phyloP scores from a whole-genome alignment of 768 basidiomycete species.

The Lanmaoa rubissima region DNA sequence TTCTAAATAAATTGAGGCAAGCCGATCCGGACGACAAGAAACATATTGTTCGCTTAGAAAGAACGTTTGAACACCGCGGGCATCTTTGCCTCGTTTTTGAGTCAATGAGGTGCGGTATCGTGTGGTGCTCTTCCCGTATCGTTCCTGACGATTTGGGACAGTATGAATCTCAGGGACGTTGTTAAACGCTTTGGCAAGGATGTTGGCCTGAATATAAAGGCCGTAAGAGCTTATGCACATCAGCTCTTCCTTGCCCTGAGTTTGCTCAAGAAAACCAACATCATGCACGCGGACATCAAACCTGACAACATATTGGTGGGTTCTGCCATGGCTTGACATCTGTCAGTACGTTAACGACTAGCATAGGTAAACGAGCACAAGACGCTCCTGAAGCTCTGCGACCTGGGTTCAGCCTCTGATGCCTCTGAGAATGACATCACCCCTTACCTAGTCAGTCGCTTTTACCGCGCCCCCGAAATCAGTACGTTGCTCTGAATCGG shows the following conservation, averaged over 20 bases:
- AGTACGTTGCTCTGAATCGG: constrained; percentile 53
- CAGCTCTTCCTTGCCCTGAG: constrained; percentile 90
- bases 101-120: constrained; percentile 67
- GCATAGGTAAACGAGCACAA: constrained; percentile 91
- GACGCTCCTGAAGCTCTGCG: constrained; percentile 90
- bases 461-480: constrained; percentile 98
- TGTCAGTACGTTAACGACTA: constrained; percentile 16
- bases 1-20: constrained; percentile 80
- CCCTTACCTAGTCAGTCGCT: constrained; percentile 95
- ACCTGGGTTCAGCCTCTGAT: constrained; percentile 96
- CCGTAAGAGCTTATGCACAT: constrained; percentile 98
- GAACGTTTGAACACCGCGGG: constrained; percentile 96
- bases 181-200: constrained; percentile 99
- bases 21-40: constrained; percentile 97
- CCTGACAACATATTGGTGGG: constrained; percentile 95
- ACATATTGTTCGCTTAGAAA: constrained; percentile 88
- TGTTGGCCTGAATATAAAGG: constrained; percentile 91
- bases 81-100: constrained; percentile 97
- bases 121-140: constrained; percentile 4
- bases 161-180: constrained; percentile 98
- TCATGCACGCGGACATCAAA: constrained; percentile 99
- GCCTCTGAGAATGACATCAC: constrained; percentile 95
- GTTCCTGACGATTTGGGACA: constrained; percentile 32
- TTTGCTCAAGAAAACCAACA: constrained; percentile 81
- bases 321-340: constrained; percentile 17